A percentile compares a stretch with the other conserved stretches of the same genome.
Evolutionary conservation across 306 rosid genomes (phyloP).

Genomic region (Cicer bijugum): DNA sequence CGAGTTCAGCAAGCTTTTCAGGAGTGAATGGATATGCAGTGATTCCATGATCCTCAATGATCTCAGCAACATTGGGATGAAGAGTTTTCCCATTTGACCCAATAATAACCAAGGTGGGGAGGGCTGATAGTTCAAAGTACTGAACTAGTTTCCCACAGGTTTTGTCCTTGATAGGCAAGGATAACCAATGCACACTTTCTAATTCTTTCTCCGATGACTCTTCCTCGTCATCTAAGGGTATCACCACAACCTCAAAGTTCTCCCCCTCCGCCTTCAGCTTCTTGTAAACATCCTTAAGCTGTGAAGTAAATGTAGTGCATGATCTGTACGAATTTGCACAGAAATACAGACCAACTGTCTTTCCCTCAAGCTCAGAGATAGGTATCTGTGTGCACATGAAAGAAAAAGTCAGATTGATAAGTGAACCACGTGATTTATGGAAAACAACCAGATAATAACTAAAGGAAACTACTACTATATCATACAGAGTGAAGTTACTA

Average conservation of each 20-base stretch:
- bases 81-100: slow-evolving; percentile 76
- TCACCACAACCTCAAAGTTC: slow-evolving; percentile 67
- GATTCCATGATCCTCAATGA: slow-evolving; percentile 61
- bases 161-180: slow-evolving; percentile 71
- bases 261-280: slow-evolving; percentile 62
- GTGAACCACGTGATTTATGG: slow-evolving; percentile 20
- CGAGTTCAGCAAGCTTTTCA: slow-evolving; percentile 63
- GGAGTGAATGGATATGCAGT: slow-evolving; percentile 76
- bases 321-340: slow-evolving; percentile 35
- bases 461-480: slow-evolving; percentile 9
- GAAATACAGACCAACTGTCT: slow-evolving; percentile 68
- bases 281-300: slow-evolving; percentile 59
- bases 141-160: slow-evolving; percentile 45
- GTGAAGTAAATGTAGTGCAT: slow-evolving; percentile 50
- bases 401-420: slow-evolving; percentile 36
- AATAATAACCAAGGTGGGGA: slow-evolving; percentile 68
- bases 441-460: not conserved
- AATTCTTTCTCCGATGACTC: slow-evolving; percentile 52
- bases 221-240: slow-evolving; percentile 60
- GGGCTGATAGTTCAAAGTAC: slow-evolving; percentile 59
- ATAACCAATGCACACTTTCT: slow-evolving; percentile 60
- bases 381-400: slow-evolving; percentile 51
- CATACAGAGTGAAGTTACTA: not conserved
- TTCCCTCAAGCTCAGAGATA: slow-evolving; percentile 74
- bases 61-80: slow-evolving; percentile 58